Conservation (phyloP, 768 basidiomycete genomes). For the Tricholoma furcatifolium region DNA sequence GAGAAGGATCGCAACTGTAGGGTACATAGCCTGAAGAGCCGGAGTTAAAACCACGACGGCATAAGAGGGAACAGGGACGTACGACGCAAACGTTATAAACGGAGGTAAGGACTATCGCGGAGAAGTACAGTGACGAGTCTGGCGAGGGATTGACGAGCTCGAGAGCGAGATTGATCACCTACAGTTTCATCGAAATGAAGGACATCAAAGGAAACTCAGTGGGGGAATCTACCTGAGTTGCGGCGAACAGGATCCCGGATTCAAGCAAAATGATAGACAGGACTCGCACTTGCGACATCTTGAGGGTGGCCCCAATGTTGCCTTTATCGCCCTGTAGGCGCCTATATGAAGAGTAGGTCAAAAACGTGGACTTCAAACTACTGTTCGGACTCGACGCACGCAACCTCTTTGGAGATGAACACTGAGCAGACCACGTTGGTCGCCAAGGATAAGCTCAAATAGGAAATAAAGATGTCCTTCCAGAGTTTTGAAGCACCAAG, state of each 20-base stretch:
- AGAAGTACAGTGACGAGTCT: slow-evolving; percentile 14
- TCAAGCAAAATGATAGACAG: slow-evolving; percentile 7
- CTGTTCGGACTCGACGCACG: background rate
- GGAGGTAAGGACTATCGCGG: slow-evolving; percentile 10
- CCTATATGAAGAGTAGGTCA: background rate
- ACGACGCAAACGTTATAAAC: slow-evolving; percentile 12
- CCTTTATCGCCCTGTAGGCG: background rate
- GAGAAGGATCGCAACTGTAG: slow-evolving; percentile 6
- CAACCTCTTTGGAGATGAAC: background rate
- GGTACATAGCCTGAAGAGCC: slow-evolving; percentile 6
- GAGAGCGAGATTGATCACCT: slow-evolving; percentile 13
- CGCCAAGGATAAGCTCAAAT: slow-evolving; percentile 8
- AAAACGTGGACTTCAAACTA: background rate
- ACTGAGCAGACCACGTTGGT: slow-evolving; percentile 6
- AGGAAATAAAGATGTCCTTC: slow-evolving; percentile 12
- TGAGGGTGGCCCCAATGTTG: background rate
- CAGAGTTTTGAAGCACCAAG: slow-evolving; percentile 2
- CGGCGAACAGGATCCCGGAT: slow-evolving; percentile 10
- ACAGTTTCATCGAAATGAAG: background rate
- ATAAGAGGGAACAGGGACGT: background rate
- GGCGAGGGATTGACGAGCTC: slow-evolving; percentile 6
- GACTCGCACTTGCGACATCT: slow-evolving; percentile 1
- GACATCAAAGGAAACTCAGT: background rate
- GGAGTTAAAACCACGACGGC: background rate
- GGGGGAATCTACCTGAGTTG: slow-evolving; percentile 1